Base-by-base conservation (phyloP, 2,329 filamentous ascomycete genomes). In the Cladosporium sp. region DNA sequence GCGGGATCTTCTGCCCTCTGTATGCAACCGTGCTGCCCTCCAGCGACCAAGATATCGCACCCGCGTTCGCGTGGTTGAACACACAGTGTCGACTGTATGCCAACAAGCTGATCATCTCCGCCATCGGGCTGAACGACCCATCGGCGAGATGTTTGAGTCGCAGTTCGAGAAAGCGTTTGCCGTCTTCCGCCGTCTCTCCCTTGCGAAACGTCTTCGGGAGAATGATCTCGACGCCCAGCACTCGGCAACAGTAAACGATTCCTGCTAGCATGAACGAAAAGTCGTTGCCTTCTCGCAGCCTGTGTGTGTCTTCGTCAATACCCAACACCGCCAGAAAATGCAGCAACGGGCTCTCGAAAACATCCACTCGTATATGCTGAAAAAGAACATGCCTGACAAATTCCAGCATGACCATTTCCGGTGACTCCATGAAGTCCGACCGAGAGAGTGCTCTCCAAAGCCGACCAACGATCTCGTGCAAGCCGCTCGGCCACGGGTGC, bases 71-170 rank as follows among this genome's bases (percentile, higher is more conserved):
- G 13, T 53, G 22, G 45, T 56, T 58, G 11, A 58, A 32, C 24
- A 51, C 54, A n/a, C 55, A 41, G 38, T 50, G 27, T 50, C 61
- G 61, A 18, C 59, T 19, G 39, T 61, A 60, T 22, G 54, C 54
- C n/a, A 60, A 48, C 30, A 62, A 47, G 52, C 56, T 62, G 8
- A 61, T 20, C 20, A 58, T 59, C 36, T 43, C 51, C 29, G 59
- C 60, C 20, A 61, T 61, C 13, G 48, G 51, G 47, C 59, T 61
- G 24, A 54, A 59, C 15, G 48, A 52, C 20, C 59, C 36, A 20
- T 62, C 52, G 13, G 52, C 53, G 37, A 62, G 50, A 54, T 54
- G 61, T 37, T 55, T 37, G 17, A 39, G 39, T 19, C 53, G 49
- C 40, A 50, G 52, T 13, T 36, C 13, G 9, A 54, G 43, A 42